phyloP scores from a whole-genome alignment of 371 early-diverging fungal genomes.

The Saksenaea vasiformis region DNA sequence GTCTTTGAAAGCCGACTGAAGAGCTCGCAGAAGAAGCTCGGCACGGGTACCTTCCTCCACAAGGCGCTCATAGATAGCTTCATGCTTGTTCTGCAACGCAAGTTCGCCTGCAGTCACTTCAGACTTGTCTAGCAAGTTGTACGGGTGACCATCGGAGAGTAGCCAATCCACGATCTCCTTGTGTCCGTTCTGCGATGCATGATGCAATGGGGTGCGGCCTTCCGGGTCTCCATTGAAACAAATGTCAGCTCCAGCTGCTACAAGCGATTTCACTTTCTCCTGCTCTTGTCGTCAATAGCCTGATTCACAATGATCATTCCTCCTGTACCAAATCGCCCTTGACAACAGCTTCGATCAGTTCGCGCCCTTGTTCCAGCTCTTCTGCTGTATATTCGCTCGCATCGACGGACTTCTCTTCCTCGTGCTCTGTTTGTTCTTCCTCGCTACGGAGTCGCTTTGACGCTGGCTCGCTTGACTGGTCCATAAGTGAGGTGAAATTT shows the following conservation, averaged over 20 bases:
- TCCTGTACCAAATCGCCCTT: slow-evolving; percentile 42
- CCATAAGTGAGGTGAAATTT: not conserved
- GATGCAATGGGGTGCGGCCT: slow-evolving; percentile 53
- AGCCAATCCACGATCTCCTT: slow-evolving; percentile 59
- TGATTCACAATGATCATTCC: not conserved
- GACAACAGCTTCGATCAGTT: slow-evolving; percentile 37
- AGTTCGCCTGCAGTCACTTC: slow-evolving; percentile 56
- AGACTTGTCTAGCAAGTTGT: slow-evolving; percentile 43
- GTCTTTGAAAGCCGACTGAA: slow-evolving; percentile 38
- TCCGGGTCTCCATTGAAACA: slow-evolving; percentile 41
- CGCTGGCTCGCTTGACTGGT: not conserved
- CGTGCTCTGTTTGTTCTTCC: not conserved
- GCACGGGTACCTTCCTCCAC: slow-evolving; percentile 84
- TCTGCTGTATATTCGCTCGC: slow-evolving; percentile 35
- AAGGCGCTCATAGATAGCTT: slow-evolving; percentile 56
- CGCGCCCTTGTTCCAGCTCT: slow-evolving; percentile 37
- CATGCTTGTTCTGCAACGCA: slow-evolving; percentile 53
- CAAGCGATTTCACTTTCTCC: slow-evolving; percentile 39
- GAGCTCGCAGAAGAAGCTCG: slow-evolving; percentile 74
- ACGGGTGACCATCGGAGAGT: slow-evolving; percentile 58
- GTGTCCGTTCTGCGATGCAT: slow-evolving; percentile 49
- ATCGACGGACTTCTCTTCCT: slow-evolving; percentile 7
- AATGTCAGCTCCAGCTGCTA: slow-evolving; percentile 42
- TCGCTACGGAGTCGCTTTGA: not conserved
- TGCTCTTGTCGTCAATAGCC: slow-evolving; percentile 5